Conservation (phyloP, 2,329 filamentous ascomycete genomes). For the Eurotiales sp. region DNA sequence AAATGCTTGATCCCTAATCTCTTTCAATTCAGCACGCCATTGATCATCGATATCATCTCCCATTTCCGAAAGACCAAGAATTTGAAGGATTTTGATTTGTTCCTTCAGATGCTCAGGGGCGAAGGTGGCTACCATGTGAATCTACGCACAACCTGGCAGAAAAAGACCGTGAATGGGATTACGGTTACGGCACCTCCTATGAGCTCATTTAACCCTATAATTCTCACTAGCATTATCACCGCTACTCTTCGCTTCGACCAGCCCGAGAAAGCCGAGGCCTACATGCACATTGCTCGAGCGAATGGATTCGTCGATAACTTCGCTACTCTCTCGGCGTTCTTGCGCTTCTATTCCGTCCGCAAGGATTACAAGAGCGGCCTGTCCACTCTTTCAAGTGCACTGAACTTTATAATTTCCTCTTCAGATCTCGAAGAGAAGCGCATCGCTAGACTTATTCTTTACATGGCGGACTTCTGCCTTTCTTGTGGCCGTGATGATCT, state of each 20-base stretch:
- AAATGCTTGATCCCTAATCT: conserved; percentile 35
- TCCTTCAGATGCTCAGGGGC: conserved; percentile 35
- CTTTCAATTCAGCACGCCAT: conserved; percentile 32
- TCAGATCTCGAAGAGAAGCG: conserved; percentile 23
- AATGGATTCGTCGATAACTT: conserved; percentile 36
- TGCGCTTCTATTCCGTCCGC: conserved; percentile 35
- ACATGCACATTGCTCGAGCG: conserved; percentile 32
- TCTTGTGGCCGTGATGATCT: conserved; percentile 28
- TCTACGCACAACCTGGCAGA: conserved; percentile 25
- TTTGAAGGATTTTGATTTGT: conserved; percentile 38
- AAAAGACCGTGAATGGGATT: conserved; percentile 31
- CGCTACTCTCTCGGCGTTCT: conserved; percentile 33
- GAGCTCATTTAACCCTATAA: conserved; percentile 29
- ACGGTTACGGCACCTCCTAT: conserved; percentile 35
- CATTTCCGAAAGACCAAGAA: conserved; percentile 40
- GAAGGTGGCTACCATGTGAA: conserved; percentile 32
- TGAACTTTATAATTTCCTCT: conserved; percentile 35
- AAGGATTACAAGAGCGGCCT: conserved; percentile 35
- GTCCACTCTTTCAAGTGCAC: conserved; percentile 28
- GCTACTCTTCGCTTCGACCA: conserved; percentile 39
- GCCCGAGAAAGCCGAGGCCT: conserved; percentile 38
- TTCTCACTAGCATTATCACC: conserved; percentile 35
- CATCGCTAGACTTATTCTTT: conserved; percentile 33
- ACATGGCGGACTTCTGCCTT: conserved; percentile 39
- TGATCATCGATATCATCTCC: conserved; percentile 35